Percentiles rank a stretch among this genome's conserved stretches.
Conservation (phyloP, 345 rosid species). For the Arabidopsis suecica region DNA sequence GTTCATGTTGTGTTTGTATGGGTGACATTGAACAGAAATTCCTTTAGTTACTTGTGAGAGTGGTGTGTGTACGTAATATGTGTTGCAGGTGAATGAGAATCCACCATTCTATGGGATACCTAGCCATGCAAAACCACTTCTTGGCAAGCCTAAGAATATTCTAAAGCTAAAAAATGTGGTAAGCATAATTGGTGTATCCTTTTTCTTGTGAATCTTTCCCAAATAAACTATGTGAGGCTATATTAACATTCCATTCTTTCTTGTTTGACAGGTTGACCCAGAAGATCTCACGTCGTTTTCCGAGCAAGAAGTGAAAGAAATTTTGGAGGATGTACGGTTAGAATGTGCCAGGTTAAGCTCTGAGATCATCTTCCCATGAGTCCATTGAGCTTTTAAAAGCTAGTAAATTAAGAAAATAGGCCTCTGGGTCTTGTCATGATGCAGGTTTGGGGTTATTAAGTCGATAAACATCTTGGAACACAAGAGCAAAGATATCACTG, state of each 20-base stretch:
- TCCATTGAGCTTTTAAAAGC: conserved; percentile 22
- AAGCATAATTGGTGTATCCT: conserved; percentile 30
- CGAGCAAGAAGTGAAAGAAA: conserved; percentile 67
- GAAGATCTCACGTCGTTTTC: conserved; percentile 59
- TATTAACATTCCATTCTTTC: conserved; percentile 18
- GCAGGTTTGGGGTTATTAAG: conserved; percentile 91
- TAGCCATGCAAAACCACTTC: conserved; percentile 77
- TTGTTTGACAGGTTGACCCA: conserved; percentile 61
- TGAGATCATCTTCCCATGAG: conserved; percentile 35
- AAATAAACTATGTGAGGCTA: neutral
- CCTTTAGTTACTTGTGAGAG: conserved; percentile 39
- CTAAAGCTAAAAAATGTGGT: conserved; percentile 90
- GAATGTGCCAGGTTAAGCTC: conserved; percentile 80
- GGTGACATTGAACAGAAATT: conserved; percentile 23
- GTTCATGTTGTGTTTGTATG: conserved; percentile 27
- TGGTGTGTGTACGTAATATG: conserved; percentile 25
- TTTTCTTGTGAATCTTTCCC: conserved; percentile 17
- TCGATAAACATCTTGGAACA: conserved; percentile 68
- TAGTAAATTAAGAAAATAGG: conserved; percentile 30
- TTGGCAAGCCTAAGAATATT: conserved; percentile 73
- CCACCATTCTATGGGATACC: conserved; percentile 66
- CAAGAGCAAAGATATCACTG: conserved; percentile 29
- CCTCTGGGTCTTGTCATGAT: conserved; percentile 35
- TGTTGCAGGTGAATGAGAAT: conserved; percentile 55
- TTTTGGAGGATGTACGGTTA: conserved; percentile 80